Evolutionary conservation across 169 alveolate species (phyloP).

Genomic region (Eimeria mitis): DNA sequence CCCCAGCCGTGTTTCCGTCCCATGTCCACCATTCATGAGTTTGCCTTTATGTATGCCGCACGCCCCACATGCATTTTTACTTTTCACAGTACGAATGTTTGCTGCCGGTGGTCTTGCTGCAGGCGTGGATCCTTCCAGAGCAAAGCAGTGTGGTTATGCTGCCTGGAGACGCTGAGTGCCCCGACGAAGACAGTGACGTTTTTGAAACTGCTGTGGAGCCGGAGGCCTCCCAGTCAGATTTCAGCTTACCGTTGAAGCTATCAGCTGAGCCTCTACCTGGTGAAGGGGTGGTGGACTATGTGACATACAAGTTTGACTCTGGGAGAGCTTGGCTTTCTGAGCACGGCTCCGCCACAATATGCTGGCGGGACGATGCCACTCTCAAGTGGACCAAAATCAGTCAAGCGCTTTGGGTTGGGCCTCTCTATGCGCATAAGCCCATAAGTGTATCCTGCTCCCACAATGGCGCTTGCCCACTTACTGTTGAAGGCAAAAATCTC

Average conservation of each 20-base stretch:
- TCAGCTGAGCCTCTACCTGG: not conserved
- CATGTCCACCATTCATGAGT: not conserved
- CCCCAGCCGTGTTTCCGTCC: not conserved
- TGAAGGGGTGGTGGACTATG: not conserved
- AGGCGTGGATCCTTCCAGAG: slow-evolving; percentile 55
- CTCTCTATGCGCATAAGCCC: not conserved
- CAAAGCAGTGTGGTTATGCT: slow-evolving; percentile 26
- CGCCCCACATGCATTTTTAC: not conserved
- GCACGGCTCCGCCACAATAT: slow-evolving; percentile 42
- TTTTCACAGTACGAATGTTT: not conserved
- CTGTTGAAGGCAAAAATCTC: slow-evolving; percentile 51
- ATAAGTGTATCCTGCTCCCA: slow-evolving; percentile 5
- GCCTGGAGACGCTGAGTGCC: slow-evolving; percentile 64
- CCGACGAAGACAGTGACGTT: not conserved
- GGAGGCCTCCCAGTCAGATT: not conserved
- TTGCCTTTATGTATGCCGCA: not conserved
- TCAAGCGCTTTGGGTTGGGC: slow-evolving; percentile 71
- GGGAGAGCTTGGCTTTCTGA: slow-evolving; percentile 51
- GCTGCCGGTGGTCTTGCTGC: not conserved
- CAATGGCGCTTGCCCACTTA: slow-evolving; percentile 25
- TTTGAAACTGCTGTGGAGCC: slow-evolving; percentile 8
- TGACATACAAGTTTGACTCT: not conserved
- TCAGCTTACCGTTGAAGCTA: slow-evolving; percentile 2
- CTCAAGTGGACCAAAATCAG: not conserved
- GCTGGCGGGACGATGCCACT: slow-evolving; percentile 40